These are phyloP conservation scores for Haematococcus lacustris DNA, from an alignment of 139 green algal species.

Conservation along the genomic window DNA sequence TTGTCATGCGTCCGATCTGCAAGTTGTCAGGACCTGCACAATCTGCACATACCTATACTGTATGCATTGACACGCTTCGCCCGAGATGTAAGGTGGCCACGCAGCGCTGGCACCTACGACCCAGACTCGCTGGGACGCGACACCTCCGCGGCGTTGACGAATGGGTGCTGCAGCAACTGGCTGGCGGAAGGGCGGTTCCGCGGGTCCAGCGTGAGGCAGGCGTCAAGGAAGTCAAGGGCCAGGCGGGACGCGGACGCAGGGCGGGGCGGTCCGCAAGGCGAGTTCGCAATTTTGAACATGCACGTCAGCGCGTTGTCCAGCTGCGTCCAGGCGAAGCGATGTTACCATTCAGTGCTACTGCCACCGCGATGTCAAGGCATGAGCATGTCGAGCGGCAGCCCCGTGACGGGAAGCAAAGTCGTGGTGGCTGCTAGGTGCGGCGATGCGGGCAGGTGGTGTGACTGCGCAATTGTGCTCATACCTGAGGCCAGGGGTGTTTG, in stretches of 20 bases:
- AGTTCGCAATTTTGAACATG: conserved; percentile 83
- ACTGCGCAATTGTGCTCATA: too few relatives aligned
- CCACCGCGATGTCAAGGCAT: not conserved
- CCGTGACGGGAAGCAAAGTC: not conserved
- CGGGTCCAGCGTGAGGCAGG: conserved; percentile 57
- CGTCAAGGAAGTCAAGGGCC: conserved; percentile 75
- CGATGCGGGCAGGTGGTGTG: too few relatives aligned
- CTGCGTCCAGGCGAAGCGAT: conserved; percentile 6
- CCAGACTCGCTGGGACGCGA: not conserved
- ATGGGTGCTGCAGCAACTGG: conserved; percentile 65
- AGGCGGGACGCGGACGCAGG: conserved; percentile 40
- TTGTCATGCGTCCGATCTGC: too few relatives aligned
- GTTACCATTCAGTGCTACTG: not conserved
- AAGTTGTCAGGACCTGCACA: too few relatives aligned
- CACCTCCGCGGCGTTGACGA: conserved; percentile 25
- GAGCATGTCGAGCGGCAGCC: not conserved
- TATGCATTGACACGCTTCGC: too few relatives aligned
- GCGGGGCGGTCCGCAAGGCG: conserved; percentile 60
- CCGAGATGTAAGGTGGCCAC: too few relatives aligned
- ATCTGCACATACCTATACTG: too few relatives aligned
- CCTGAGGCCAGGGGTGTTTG: conserved; percentile 53
- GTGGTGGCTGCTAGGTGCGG: not conserved
- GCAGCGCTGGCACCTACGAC: too few relatives aligned
- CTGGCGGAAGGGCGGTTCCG: conserved; percentile 44
- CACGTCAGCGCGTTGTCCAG: conserved; percentile 47